Conservation (phyloP, 805 yeast species). For the Ogataea methylovora region DNA sequence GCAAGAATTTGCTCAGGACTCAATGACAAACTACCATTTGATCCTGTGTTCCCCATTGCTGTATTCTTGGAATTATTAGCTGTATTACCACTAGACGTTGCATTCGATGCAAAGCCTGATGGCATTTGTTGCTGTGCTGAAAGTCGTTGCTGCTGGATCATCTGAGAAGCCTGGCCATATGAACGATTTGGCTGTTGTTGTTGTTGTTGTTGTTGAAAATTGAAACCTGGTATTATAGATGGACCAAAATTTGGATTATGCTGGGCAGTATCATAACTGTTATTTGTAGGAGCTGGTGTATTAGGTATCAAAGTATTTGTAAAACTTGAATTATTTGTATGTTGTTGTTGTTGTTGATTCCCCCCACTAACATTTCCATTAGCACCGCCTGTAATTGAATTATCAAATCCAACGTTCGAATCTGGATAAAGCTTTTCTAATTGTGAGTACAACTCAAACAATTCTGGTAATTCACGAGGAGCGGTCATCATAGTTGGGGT, state of each 20-base stretch:
- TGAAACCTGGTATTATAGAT: neutral
- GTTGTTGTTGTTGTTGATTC: slow-evolving; percentile 19
- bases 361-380: slow-evolving; percentile 10
- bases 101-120: neutral
- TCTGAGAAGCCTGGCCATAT: slow-evolving; percentile 3
- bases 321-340: slow-evolving; percentile 1
- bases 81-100: neutral
- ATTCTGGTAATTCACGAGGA: slow-evolving; percentile 49
- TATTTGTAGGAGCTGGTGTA: slow-evolving; percentile 5
- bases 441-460: slow-evolving; percentile 37
- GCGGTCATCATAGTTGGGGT: slow-evolving; percentile 45
- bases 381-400: slow-evolving; percentile 29
- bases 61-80: neutral
- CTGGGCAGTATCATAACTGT: slow-evolving; percentile 3
- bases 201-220: slow-evolving; percentile 6
- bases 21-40: slow-evolving; percentile 2
- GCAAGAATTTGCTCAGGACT: slow-evolving; percentile 29
- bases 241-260: slow-evolving; percentile 1
- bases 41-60: neutral
- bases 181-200: slow-evolving; percentile 9
- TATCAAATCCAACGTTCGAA: too few relatives aligned
- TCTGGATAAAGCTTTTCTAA: slow-evolving; percentile 47
- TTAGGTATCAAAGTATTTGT: slow-evolving; percentile 2
- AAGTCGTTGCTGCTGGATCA: slow-evolving; percentile 2
- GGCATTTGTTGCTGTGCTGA: neutral